Evolutionary conservation across 805 yeast species (phyloP).

Genomic region (Myxozyma neotropica): DNA sequence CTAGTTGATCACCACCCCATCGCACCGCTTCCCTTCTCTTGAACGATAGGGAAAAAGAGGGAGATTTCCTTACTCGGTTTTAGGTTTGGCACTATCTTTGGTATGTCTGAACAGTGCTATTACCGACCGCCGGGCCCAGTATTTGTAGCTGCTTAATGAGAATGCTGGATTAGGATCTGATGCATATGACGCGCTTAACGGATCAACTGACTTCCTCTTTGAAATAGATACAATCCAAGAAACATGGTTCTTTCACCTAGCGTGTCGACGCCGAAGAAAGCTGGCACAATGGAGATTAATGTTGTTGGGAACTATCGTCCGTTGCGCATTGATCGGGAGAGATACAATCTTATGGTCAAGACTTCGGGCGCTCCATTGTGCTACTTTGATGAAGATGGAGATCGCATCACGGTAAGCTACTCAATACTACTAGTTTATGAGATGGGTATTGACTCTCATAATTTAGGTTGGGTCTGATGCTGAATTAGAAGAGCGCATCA

Average conservation of each 20-base stretch:
- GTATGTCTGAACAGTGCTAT: no score
- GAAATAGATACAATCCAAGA: background rate
- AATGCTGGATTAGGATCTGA: no score
- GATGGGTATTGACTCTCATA: background rate
- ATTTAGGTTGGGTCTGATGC: conserved; percentile 20
- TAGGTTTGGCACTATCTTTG: no score
- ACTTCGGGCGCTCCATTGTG: conserved; percentile 16
- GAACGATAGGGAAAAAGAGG: no score
- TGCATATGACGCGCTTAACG: no score
- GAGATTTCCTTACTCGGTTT: no score
- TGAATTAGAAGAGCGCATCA: conserved; percentile 20
- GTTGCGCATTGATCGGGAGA: background rate
- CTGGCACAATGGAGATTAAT: background rate
- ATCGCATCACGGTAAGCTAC: conserved; percentile 22
- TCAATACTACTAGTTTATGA: no score
- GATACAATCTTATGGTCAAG: conserved; percentile 16
- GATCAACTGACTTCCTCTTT: no score
- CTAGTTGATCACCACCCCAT: no score
- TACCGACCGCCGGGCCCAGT: no score
- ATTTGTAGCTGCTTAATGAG: no score
- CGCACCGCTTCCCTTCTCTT: no score
- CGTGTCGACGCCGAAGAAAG: background rate
- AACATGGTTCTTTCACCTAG: background rate
- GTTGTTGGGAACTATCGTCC: conserved; percentile 4
- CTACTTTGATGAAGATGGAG: conserved; percentile 30